Percentiles rank a stretch among this genome's conserved stretches.
These are phyloP conservation scores for Paraphoma chrysanthemicola DNA, from an alignment of 2,329 filamentous ascomycete species.

Conservation along the genomic window DNA sequence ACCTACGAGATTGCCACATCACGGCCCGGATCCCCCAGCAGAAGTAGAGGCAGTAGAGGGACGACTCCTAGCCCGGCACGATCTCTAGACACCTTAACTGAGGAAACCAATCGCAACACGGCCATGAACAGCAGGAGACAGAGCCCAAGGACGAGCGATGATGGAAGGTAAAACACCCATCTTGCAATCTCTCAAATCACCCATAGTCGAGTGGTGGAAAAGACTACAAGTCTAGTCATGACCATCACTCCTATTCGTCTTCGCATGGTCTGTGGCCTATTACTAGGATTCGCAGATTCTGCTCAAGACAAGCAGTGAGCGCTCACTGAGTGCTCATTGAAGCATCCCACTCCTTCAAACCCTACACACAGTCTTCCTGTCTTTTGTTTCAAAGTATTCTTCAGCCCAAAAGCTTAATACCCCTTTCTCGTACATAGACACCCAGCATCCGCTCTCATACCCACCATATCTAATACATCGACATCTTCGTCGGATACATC, in stretches of 20 bases:
- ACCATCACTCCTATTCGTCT: not conserved
- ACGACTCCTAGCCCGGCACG: constrained; percentile 43
- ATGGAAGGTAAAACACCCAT: constrained; percentile 31
- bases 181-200: constrained; percentile 1
- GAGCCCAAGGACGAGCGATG: constrained; percentile 34
- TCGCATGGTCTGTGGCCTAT: not conserved
- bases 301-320: not conserved
- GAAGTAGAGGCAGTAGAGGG: constrained; percentile 36
- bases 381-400: not conserved
- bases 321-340: not conserved
- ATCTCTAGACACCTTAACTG: constrained; percentile 43
- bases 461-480: constrained; percentile 13
- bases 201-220: not conserved
- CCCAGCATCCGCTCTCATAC: constrained; percentile 2
- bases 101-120: constrained; percentile 48
- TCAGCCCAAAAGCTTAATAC: constrained; percentile 26
- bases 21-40: constrained; percentile 49
- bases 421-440: constrained; percentile 12
- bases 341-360: not conserved
- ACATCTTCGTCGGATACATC: constrained; percentile 14
- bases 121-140: constrained; percentile 38
- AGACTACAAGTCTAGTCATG: not conserved
- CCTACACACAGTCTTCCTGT: not conserved
- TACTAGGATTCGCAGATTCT: not conserved
- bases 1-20: constrained; percentile 55